A percentile compares a stretch with the other conserved stretches of the same genome.
Evolutionary conservation across 2,329 filamentous ascomycete species (phyloP).

Genomic region (Venturia effusa): DNA sequence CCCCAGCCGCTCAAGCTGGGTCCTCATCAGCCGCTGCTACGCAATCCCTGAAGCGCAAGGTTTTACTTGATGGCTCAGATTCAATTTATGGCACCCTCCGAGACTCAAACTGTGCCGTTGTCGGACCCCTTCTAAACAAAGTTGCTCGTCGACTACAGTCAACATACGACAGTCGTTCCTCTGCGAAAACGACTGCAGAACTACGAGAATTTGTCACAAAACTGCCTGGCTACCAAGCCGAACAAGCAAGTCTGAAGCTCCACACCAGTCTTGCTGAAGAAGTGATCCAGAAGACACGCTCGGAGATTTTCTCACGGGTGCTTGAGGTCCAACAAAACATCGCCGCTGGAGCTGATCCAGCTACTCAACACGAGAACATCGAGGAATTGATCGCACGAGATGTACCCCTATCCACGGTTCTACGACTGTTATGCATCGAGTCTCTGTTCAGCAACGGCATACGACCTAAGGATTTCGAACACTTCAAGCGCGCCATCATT

Average conservation of each 20-base stretch:
- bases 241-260: conserved; percentile 83
- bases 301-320: conserved; percentile 77
- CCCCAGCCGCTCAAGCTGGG: conserved; percentile 40
- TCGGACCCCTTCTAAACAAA: conserved; percentile 80
- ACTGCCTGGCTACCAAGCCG: conserved; percentile 81
- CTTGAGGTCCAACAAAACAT: conserved; percentile 95
- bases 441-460: conserved; percentile 84
- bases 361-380: conserved; percentile 78
- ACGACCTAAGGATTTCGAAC: conserved; percentile 77
- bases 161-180: conserved; percentile 79
- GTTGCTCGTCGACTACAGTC: conserved; percentile 75
- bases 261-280: conserved; percentile 91
- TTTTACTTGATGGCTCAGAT: conserved; percentile 81
- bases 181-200: conserved; percentile 75
- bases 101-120: conserved; percentile 90
- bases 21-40: conserved; percentile 45
- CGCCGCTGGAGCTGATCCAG: conserved; percentile 79
- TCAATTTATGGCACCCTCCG: conserved; percentile 79
- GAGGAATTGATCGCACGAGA: conserved; percentile 91
- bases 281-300: conserved; percentile 84
- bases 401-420: conserved; percentile 66
- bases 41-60: conserved; percentile 59
- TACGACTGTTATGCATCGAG: conserved; percentile 82
- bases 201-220: conserved; percentile 93
- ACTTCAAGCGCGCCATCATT: conserved; percentile 75